Evolutionary conservation across 2,329 filamentous ascomycete genomes (phyloP).

Genomic region (Colletotrichum limetticola): DNA sequence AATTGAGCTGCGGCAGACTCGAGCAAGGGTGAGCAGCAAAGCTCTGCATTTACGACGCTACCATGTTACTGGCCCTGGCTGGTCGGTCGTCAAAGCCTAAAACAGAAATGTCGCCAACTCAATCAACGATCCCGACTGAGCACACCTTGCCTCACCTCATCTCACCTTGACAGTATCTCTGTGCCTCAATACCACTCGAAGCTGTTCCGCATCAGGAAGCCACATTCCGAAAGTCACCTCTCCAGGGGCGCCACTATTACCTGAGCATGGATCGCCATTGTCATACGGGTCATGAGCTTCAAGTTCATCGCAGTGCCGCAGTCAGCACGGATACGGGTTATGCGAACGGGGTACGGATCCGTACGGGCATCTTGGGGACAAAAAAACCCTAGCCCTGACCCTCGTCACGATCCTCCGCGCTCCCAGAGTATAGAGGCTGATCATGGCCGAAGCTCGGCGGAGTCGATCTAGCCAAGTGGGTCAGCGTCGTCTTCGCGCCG

Average conservation of each 20-base stretch:
- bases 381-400: slow-evolving; percentile 31
- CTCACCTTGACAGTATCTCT: slow-evolving; percentile 15
- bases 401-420: slow-evolving; percentile 28
- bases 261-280: slow-evolving; percentile 37
- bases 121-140: not conserved
- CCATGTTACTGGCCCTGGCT: not conserved
- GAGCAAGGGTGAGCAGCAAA: not conserved
- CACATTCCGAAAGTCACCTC: slow-evolving; percentile 5
- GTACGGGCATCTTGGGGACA: not conserved
- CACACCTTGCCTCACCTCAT: slow-evolving; percentile 16
- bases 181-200: not conserved
- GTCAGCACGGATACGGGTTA: not conserved
- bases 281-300: slow-evolving; percentile 39
- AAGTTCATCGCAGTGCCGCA: not conserved
- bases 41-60: slow-evolving; percentile 10
- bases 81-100: slow-evolving; percentile 2
- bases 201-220: not conserved
- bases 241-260: not conserved
- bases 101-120: slow-evolving; percentile 1
- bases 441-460: slow-evolving; percentile 25
- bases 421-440: slow-evolving; percentile 22
- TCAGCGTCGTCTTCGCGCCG: slow-evolving; percentile 21
- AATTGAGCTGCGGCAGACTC: not conserved
- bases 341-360: no score
- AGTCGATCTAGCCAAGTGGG: slow-evolving; percentile 2